Evolutionary conservation across 2,329 filamentous ascomycete genomes (phyloP), one percentile per base, ranked within the genome.

Genomic region (Ramularia endophylla): DNA sequence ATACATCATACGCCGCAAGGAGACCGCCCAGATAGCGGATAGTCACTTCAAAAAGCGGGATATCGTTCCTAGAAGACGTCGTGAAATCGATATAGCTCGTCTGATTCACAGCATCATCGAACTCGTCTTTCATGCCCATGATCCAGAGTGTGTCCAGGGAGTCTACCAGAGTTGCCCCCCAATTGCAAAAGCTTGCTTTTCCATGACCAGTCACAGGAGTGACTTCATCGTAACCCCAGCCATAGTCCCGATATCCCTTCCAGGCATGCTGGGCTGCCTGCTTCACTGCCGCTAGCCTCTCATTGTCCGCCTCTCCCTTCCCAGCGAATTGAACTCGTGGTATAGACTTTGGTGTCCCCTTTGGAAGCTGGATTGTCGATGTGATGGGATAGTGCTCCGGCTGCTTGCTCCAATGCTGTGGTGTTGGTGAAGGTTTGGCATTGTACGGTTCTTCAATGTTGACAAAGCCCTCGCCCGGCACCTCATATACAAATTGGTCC

Each of bases 11-110:
- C 5, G 89, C 89, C 28, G 81, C 81, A 30, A 95, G 59, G 31
- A 97, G 69, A 1, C 90, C 90, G 22, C 90, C 90, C 4, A 97
- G 72, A 56, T 95, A 95, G 38, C 90, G 80, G 58, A 97, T 95
- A 8, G 82, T 86, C 1, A 88, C 94, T 65, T 95, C 89, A 54
- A 95, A 95, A 6, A 94, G 74, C n/a, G 87, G 88, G 33, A 95
- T 92, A 35, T 85, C 77, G 27, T 65, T 60, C 36, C 81, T 72
- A 11, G 70, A 64, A 19, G 78, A 82, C 8, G 77, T 83, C 2
- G 85, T 92, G 55, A 95, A 95, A 63, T 95, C 87, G 43, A 95
- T 90, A 5, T 76, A 65, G 42, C 73, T 73, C 16, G 89, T 78
- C 3, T 75, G 80, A 38, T 77, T 72, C 32, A 85, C 78, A 2